Conservation (phyloP, 2,329 filamentous ascomycete genomes). For the Fusarium sp. region DNA sequence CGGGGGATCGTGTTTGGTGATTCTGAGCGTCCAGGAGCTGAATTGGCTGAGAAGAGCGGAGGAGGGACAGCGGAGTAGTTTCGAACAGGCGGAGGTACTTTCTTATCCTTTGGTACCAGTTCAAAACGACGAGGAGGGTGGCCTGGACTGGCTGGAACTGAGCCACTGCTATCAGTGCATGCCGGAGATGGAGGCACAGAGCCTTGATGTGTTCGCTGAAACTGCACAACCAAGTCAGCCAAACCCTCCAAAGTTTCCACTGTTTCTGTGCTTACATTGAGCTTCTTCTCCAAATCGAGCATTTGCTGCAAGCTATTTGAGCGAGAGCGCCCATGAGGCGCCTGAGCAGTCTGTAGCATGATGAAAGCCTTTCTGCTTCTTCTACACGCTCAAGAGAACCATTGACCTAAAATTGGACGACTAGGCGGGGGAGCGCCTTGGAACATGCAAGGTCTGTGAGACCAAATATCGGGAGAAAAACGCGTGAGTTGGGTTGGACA, state of each 20-base stretch:
- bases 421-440: constrained; percentile 8
- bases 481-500: constrained; percentile 28
- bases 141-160: constrained; percentile 38
- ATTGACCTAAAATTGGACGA: constrained; percentile 26
- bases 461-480: constrained; percentile 22
- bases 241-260: background rate
- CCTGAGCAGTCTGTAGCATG: constrained; percentile 36
- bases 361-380: background rate
- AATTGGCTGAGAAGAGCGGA: constrained; percentile 33
- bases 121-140: constrained; percentile 44
- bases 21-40: constrained; percentile 23
- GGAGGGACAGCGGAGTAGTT: constrained; percentile 42
- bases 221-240: constrained; percentile 21
- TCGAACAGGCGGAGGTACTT: constrained; percentile 41
- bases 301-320: constrained; percentile 68
- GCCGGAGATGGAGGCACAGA: constrained; percentile 35
- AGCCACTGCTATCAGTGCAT: constrained; percentile 22
- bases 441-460: constrained; percentile 30
- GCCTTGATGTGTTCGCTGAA: constrained; percentile 36
- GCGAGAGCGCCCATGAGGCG: constrained; percentile 39
- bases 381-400: constrained; percentile 16
- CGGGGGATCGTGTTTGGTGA: constrained; percentile 30
- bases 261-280: constrained; percentile 62
- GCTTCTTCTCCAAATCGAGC: constrained; percentile 69
- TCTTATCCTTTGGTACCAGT: constrained; percentile 45